These are phyloP conservation scores for Mortierella claussenii DNA, from an alignment of 192 early-diverging fungal species.

Conservation along the genomic window DNA sequence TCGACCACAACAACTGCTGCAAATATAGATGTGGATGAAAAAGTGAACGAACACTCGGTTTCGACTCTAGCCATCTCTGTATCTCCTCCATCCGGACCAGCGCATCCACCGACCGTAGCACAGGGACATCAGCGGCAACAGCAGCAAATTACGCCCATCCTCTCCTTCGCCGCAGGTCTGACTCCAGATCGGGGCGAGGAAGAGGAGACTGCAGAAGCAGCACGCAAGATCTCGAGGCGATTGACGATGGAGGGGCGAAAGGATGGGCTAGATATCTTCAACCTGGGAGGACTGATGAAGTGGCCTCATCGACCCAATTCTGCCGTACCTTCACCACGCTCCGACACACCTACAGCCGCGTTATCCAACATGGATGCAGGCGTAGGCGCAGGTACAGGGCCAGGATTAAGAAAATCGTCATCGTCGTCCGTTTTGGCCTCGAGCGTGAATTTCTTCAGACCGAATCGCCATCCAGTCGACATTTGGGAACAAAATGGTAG, in stretches of 20 bases:
- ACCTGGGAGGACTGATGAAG: slow-evolving; percentile 11
- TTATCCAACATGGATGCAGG: too few relatives aligned
- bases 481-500: not conserved
- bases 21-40: too few relatives aligned
- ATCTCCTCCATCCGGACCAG: not conserved
- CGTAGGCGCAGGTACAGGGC: not conserved
- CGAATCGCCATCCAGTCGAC: not conserved
- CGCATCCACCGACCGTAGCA: too few relatives aligned
- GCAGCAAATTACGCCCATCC: not conserved
- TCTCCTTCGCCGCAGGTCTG: slow-evolving; percentile 1
- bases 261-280: slow-evolving; percentile 30
- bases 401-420: not conserved
- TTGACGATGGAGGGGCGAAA: slow-evolving; percentile 39
- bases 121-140: too few relatives aligned
- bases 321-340: not conserved
- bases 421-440: not conserved
- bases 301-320: slow-evolving; percentile 13
- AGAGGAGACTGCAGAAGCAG: slow-evolving; percentile 25
- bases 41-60: not conserved
- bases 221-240: slow-evolving; percentile 25
- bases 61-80: slow-evolving; percentile 9
- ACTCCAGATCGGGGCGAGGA: not conserved
- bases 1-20: not conserved
- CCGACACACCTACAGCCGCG: too few relatives aligned
- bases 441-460: not conserved